Evolutionary conservation across 75 land plant genomes (phyloP), one percentile per base, ranked within the genome.

Genomic region (Ceratopteris richardii): DNA sequence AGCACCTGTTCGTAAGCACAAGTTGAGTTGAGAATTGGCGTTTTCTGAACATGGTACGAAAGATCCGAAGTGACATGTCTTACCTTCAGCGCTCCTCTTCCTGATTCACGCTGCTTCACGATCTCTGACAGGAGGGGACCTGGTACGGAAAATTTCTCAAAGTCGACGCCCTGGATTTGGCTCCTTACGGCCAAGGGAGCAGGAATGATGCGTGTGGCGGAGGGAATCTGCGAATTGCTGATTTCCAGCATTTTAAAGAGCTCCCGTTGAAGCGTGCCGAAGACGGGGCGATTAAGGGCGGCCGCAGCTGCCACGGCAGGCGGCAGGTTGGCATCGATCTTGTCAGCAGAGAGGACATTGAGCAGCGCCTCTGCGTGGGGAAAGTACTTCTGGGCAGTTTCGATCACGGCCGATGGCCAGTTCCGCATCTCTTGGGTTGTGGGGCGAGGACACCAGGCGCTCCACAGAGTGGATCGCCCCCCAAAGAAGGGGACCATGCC

Each of bases 401-500:
- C 54, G 62, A 60, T 21, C 20, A 60, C 56, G 20, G 16, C 29
- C 14, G 17, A 17, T 7, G 64, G 66, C 66, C 66, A 63, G 14
- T 33, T n/a, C 4, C 19, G 18, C 30, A 63, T 22, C 33, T 63
- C 66, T 3, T 23, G 16, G 64, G 29, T 20, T 3, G 64, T 56
- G 20, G 66, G 66, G 17, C 65, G 27, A 5, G 66, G 66, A 30
- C 66, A 63, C 66, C 66, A 63, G 65, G 29, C 64, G 64, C 66
- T 63, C 66, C 66, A 63, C 19, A 19, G 18, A 29, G 64, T 57
- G 20, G 64, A 57, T 29, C 66, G 65, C 2, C 66, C 66, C 7
- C 66, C 66, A 27, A 63, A 63, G 43, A 63, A 63, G 24, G 66
- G 66, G 2, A 57, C 64, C 66, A 63, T 57, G 29, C 66, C 66